Percentiles rank a stretch among this genome's conserved stretches.
Conservation (phyloP, 345 rosid genomes). For the Toxicodendron radicans region DNA sequence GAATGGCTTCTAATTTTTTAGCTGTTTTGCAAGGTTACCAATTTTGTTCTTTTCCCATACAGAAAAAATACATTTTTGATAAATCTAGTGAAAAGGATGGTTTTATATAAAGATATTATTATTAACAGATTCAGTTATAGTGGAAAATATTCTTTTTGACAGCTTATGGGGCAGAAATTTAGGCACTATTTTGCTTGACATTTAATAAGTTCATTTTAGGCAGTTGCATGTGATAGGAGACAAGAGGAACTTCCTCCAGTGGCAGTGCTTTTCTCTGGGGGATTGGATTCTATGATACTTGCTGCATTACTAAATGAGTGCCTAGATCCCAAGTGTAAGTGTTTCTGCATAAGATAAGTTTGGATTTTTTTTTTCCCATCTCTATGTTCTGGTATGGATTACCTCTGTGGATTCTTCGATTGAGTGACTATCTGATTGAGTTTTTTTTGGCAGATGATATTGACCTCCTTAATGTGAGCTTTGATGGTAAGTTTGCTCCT, state of each 20-base stretch:
- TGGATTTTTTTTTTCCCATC: constrained; percentile 4
- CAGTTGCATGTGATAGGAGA: constrained; percentile 22
- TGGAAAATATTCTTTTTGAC: not conserved
- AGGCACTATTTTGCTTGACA: not conserved
- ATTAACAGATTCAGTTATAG: not conserved
- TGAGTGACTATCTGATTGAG: constrained; percentile 12
- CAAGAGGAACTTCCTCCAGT: constrained; percentile 55
- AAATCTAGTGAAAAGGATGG: not conserved
- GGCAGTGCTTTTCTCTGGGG: constrained; percentile 95
- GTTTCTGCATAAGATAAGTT: constrained; percentile 2
- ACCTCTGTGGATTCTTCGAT: not conserved
- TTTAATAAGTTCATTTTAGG: constrained; percentile 36
- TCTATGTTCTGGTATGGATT: not conserved
- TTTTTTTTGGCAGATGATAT: constrained; percentile 59
- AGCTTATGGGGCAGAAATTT: not conserved
- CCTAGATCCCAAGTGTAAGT: constrained; percentile 69
- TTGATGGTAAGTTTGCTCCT: constrained; percentile 87
- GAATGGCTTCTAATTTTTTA: not conserved
- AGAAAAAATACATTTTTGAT: not conserved
- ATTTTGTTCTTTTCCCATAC: not conserved
- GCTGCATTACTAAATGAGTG: constrained; percentile 82
- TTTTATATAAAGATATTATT: not conserved
- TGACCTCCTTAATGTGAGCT: constrained; percentile 90
- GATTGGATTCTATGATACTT: constrained; percentile 94
- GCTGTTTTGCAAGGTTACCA: not conserved